Evolutionary conservation across 495 filamentous ascomycete species (phyloP).

Genomic region (Zalerion maritima): DNA sequence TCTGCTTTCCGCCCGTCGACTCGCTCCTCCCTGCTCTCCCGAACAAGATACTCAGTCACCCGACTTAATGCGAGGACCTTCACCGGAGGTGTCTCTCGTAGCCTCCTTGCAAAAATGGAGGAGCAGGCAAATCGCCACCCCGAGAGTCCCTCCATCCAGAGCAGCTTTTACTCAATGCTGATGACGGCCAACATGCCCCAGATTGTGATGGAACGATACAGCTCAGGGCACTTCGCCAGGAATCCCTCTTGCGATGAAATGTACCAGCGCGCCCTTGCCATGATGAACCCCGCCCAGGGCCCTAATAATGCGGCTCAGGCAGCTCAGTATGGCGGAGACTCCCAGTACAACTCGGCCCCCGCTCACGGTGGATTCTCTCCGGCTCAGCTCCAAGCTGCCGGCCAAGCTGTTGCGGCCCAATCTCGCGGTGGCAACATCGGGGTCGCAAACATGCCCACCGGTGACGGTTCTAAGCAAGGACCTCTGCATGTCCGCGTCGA

Average conservation of each 20-base stretch:
- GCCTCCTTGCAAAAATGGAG: constrained; percentile 44
- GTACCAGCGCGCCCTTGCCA: constrained; percentile 60
- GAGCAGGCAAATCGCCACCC: constrained; percentile 86
- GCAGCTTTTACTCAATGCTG: constrained; percentile 85
- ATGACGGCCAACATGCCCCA: constrained; percentile 81
- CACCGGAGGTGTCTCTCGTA: constrained; percentile 26
- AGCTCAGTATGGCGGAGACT: constrained; percentile 16
- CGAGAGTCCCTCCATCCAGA: constrained; percentile 69
- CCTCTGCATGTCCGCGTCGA: constrained; percentile 95
- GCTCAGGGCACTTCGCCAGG: constrained; percentile 67
- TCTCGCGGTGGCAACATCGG: constrained; percentile 51
- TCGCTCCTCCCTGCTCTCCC: constrained; percentile 6
- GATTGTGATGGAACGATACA: constrained; percentile 79
- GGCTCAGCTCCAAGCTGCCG: constrained; percentile 68
- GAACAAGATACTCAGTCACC: constrained; percentile 5
- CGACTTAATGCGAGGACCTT: constrained; percentile 20
- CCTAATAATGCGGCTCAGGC: constrained; percentile 18
- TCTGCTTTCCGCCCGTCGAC: constrained; percentile 10
- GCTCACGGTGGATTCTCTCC: constrained; percentile 22
- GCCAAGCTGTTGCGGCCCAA: constrained; percentile 72
- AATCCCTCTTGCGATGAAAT: constrained; percentile 57
- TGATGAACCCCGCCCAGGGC: constrained; percentile 41
- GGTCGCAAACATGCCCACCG: constrained; percentile 28
- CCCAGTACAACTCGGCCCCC: constrained; percentile 12
- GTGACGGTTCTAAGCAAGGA: constrained; percentile 53